These are phyloP conservation scores for Melampsora medusae DNA, from an alignment of 1,284 basidiomycete genomes.

Conservation along the genomic window DNA sequence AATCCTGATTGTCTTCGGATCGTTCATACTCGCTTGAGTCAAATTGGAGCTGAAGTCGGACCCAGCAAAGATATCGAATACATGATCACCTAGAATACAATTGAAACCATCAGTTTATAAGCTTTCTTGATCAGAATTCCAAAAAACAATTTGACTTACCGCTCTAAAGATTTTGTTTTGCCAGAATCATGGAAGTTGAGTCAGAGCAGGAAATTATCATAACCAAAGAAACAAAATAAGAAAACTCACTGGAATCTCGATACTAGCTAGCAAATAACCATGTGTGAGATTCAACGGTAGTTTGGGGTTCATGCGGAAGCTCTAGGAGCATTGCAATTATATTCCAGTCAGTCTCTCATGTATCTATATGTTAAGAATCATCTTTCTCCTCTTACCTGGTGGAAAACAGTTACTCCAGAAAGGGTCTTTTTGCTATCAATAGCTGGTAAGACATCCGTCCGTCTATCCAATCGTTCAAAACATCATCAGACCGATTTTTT, in stretches of 20 bases:
- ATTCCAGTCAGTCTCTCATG: no score
- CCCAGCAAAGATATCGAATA: conserved; percentile 21
- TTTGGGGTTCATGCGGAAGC: neutral
- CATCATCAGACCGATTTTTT: neutral
- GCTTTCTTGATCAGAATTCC: no score
- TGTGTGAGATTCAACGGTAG: neutral
- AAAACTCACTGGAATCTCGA: neutral
- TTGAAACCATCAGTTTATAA: no score
- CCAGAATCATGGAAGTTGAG: neutral
- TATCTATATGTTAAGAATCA: neutral
- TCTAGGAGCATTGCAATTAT: neutral
- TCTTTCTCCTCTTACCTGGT: conserved; percentile 4
- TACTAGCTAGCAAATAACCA: conserved; percentile 13
- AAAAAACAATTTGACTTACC: no score
- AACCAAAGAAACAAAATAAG: neutral
- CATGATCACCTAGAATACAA: no score
- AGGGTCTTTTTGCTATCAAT: conserved; percentile 12
- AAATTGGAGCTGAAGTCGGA: neutral
- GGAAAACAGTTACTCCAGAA: conserved; percentile 12
- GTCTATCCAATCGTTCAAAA: neutral
- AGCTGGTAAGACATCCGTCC: conserved; percentile 10
- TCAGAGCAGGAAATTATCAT: neutral
- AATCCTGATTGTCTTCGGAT: conserved; percentile 4
- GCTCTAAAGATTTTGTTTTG: no score
- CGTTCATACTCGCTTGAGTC: neutral